Evolutionary conservation across 2,329 filamentous ascomycete species (phyloP), one percentile per base, ranked within the genome.

Genomic region (Xylaria sp.): DNA sequence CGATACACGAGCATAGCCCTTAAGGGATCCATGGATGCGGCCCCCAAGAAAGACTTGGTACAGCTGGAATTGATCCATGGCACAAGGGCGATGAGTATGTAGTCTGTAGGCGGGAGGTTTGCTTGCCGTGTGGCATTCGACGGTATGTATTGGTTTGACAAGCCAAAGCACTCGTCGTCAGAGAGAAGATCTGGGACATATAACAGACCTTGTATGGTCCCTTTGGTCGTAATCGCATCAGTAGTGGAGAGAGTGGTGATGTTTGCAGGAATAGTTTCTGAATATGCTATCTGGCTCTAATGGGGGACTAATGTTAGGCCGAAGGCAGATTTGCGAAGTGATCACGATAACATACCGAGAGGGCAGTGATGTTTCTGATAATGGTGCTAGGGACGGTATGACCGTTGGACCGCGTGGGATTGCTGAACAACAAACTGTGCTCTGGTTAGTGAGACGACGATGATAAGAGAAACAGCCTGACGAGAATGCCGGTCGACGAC

Each of bases 21-120:
- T 10, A 91, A 84, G 28, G 88, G 86, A 73, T 90, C 88, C 65
- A 80, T 75, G 39, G 84, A 82, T n/a, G 88, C 86, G 23, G 88
- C 85, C 20, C 85, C 81, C 56, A 98, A 85, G 78, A 94, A 97
- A 54, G 91, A 87, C 65, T 86, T 81, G 13, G 93, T 92, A 78
- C 95, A 99, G 32, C 88, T 83, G 8, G 86, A 82, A 70, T 87
- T 92, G 74, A 94, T 89, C 94, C 95, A 98, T 34, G 95, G 95
- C 28, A 93, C 94, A 63, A 98, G 82, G 34, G 92, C 94, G 74
- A 98, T 88, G 61, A 94, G 84, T 65, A 91, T 89, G 79, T 93
- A 94, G 73, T 92, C 89, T 58, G 86, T 86, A 0, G 85, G 83
- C 0, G 90, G 89, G 0, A 98, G 87, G 75, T 96, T 86, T n/a